Conservation (phyloP, 495 filamentous ascomycete genomes). For the Niebla homalea region DNA sequence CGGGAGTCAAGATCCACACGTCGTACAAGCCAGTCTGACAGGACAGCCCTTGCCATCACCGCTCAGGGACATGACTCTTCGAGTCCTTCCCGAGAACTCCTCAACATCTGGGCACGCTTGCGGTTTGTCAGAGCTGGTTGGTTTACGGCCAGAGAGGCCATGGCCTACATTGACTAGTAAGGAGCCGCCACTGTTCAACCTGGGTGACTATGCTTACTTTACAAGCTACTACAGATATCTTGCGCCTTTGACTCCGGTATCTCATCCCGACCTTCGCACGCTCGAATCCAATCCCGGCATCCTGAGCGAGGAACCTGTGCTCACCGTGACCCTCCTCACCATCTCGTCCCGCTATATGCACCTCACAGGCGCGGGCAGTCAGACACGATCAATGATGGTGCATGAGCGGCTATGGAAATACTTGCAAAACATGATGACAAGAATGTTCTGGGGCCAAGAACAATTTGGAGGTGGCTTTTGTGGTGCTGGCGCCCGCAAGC, state of each 20-base stretch:
- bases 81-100: slow-evolving; percentile 34
- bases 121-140: slow-evolving; percentile 90
- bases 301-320: slow-evolving; percentile 78
- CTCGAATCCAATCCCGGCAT: slow-evolving; percentile 61
- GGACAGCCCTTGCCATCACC: slow-evolving; percentile 10
- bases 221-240: slow-evolving; percentile 76
- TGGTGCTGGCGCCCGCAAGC: slow-evolving; percentile 50
- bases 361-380: slow-evolving; percentile 65
- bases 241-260: slow-evolving; percentile 82
- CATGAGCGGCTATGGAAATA: slow-evolving; percentile 96
- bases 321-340: slow-evolving; percentile 79
- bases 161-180: slow-evolving; percentile 86
- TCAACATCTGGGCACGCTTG: slow-evolving; percentile 78
- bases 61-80: slow-evolving; percentile 8
- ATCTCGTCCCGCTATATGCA: slow-evolving; percentile 77
- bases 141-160: slow-evolving; percentile 87
- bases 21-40: slow-evolving; percentile 17
- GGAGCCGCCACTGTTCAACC: slow-evolving; percentile 13
- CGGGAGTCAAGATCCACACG: slow-evolving; percentile 18
- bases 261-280: slow-evolving; percentile 67
- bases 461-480: slow-evolving; percentile 82
- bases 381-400: slow-evolving; percentile 76
- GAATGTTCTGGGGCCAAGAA: slow-evolving; percentile 90
- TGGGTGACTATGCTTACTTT: slow-evolving; percentile 12
- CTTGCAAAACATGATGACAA: slow-evolving; percentile 82